Evolutionary conservation across 257 asterid species (phyloP).

Genomic region (Solanum lignicaule): DNA sequence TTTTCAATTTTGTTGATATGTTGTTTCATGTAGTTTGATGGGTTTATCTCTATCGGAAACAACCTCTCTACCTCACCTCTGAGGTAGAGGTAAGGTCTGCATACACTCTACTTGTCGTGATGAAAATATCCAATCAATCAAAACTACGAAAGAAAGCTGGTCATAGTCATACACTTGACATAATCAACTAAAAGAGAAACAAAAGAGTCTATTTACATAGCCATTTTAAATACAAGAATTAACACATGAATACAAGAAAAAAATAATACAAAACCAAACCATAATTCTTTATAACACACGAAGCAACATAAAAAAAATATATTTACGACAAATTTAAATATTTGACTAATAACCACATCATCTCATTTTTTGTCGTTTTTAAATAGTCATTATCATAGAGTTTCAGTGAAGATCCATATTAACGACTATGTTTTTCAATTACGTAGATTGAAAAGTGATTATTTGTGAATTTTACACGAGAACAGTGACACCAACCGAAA

Average conservation of each 20-base stretch:
- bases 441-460: background rate
- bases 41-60: too few relatives aligned
- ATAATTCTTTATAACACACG: background rate
- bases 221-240: background rate
- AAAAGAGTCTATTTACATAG: background rate
- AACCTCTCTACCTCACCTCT: too few relatives aligned
- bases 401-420: background rate
- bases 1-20: too few relatives aligned
- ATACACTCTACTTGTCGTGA: too few relatives aligned
- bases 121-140: background rate
- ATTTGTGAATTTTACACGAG: background rate
- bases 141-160: background rate
- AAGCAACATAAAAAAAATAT: background rate
- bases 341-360: background rate
- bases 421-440: background rate
- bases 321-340: background rate
- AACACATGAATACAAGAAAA: background rate
- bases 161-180: background rate
- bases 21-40: too few relatives aligned
- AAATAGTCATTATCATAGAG: background rate
- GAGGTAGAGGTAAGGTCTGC: too few relatives aligned
- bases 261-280: background rate
- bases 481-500: constrained; percentile 27
- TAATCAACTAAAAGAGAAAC: background rate
- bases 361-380: background rate